Conservation (phyloP, 2,329 filamentous ascomycete species). For the Nothopassalora personata region DNA sequence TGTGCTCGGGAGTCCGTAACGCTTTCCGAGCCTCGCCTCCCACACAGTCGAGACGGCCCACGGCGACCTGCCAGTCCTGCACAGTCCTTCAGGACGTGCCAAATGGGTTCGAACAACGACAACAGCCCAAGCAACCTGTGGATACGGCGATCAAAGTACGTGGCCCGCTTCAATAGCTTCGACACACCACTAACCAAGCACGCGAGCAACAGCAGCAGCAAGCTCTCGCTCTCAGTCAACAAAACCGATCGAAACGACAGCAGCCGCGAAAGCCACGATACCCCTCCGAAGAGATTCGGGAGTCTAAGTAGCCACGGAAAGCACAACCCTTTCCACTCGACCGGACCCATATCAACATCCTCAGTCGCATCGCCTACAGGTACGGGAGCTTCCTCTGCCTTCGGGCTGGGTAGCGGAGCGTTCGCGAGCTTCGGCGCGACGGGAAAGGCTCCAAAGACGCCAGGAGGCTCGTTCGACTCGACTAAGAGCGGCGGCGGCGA, state of each 20-base stretch:
- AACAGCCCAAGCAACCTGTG: slow-evolving; percentile 49
- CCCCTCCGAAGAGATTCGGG: slow-evolving; percentile 68
- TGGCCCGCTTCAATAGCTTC: slow-evolving; percentile 7
- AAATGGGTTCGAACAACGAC: slow-evolving; percentile 33
- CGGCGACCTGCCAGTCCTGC: neutral
- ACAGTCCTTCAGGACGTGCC: slow-evolving; percentile 1
- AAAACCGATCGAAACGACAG: slow-evolving; percentile 49
- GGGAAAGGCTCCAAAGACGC: slow-evolving; percentile 72
- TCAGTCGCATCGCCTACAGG: slow-evolving; percentile 67
- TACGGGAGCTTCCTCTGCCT: slow-evolving; percentile 75
- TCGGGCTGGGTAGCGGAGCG: slow-evolving; percentile 88
- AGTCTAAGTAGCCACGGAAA: slow-evolving; percentile 66
- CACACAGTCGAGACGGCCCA: slow-evolving; percentile 1
- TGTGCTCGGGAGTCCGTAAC: slow-evolving; percentile 6
- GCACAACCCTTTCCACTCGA: slow-evolving; percentile 71
- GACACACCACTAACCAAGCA: slow-evolving; percentile 23
- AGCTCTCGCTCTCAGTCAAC: slow-evolving; percentile 81
- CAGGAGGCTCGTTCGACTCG: slow-evolving; percentile 71
- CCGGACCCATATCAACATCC: slow-evolving; percentile 63
- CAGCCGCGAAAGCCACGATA: slow-evolving; percentile 50
- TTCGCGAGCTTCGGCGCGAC: slow-evolving; percentile 79
- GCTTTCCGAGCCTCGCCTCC: slow-evolving; percentile 9
- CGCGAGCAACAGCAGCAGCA: slow-evolving; percentile 61
- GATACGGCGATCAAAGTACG: slow-evolving; percentile 80
- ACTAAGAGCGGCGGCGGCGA: slow-evolving; percentile 51